Evolutionary conservation across 208 protist genomes (phyloP), one percentile per base, ranked within the genome.

Genomic region (Trypanosoma lewisi): DNA sequence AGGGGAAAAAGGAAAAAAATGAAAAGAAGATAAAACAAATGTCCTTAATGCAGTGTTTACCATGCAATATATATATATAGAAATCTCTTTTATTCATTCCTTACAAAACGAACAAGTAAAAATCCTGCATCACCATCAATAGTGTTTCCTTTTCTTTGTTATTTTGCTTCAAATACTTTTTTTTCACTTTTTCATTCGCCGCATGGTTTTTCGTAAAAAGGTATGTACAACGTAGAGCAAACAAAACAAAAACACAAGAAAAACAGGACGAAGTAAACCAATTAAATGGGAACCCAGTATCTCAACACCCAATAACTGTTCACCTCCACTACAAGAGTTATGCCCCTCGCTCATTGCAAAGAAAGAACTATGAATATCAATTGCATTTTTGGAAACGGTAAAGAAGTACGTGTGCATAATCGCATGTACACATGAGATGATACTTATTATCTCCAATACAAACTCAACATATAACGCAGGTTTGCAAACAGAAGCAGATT

Each of bases 371-470:
- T 59, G 1, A 21, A 47, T 14, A 33, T 14, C n/a, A 67, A 41
- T 6, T 17, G 11, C 17, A 21, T 2, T 14, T 21, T 17, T 19
- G 2, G 52, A 19, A 48, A 53, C n/a, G 4, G 37, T 56, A 53
- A 69, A 69, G 25, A 69, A 69, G 41, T 41, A 69, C 0, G 36
- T 55, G 11, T 21, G 31, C 53, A 62, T 49, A 53, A 69, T 5
- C 25, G 63, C 51, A 44, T 69, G 45, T 12, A 62, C 4, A 21
- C 53, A 69, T 54, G 41, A 53, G 27, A 62, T 0, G 21, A 16
- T n/a, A 54, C 52, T 44, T 23, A 60, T 42, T 21, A 69, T 45
- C 52, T 30, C 54, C 39, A 69, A 55, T 30, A 61, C 12, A 53
- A 69, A 61, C 28, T 69, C 63, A 28, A 27, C 45, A 31, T 62